Percentiles rank a stretch among this genome's conserved stretches.
These are phyloP conservation scores for Globisporangium sylvaticum DNA, from an alignment of 352 stramenopile genomes.

Conservation along the genomic window DNA sequence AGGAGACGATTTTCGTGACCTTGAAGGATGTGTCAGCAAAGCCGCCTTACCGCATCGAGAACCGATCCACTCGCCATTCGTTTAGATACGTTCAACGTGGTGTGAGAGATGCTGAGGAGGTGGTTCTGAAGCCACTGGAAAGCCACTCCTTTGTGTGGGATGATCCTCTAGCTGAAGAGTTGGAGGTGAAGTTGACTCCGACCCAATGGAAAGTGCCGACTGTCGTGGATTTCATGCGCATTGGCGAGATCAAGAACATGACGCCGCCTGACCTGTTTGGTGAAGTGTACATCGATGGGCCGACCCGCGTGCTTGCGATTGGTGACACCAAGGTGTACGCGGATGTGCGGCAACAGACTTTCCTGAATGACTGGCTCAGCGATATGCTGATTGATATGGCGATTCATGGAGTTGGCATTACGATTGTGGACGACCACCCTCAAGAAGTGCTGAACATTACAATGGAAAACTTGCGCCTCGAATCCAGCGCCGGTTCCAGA, in stretches of 20 bases:
- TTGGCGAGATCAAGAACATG: slow-evolving; percentile 55
- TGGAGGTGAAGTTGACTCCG: slow-evolving; percentile 57
- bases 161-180: slow-evolving; percentile 48
- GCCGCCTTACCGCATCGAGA: slow-evolving; percentile 82
- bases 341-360: slow-evolving; percentile 45
- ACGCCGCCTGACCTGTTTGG: slow-evolving; percentile 53
- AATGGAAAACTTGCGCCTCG: slow-evolving; percentile 77
- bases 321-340: slow-evolving; percentile 66
- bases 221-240: slow-evolving; percentile 70
- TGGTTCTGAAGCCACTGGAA: slow-evolving; percentile 62
- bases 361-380: slow-evolving; percentile 71
- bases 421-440: slow-evolving; percentile 70
- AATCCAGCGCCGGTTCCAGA: slow-evolving; percentile 46
- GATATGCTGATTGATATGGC: slow-evolving; percentile 71
- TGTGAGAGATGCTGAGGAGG: slow-evolving; percentile 55
- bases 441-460: slow-evolving; percentile 85
- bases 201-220: slow-evolving; percentile 66
- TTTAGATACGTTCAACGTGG: slow-evolving; percentile 75
- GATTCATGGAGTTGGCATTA: slow-evolving; percentile 73
- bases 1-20: slow-evolving; percentile 69
- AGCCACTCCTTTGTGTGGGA: slow-evolving; percentile 83
- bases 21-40: slow-evolving; percentile 64
- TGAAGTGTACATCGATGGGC: slow-evolving; percentile 85
- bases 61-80: slow-evolving; percentile 65
- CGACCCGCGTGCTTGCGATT: slow-evolving; percentile 74